Evolutionary conservation across 2,329 filamentous ascomycete species (phyloP).

Genomic region (Stemphylium beticola): DNA sequence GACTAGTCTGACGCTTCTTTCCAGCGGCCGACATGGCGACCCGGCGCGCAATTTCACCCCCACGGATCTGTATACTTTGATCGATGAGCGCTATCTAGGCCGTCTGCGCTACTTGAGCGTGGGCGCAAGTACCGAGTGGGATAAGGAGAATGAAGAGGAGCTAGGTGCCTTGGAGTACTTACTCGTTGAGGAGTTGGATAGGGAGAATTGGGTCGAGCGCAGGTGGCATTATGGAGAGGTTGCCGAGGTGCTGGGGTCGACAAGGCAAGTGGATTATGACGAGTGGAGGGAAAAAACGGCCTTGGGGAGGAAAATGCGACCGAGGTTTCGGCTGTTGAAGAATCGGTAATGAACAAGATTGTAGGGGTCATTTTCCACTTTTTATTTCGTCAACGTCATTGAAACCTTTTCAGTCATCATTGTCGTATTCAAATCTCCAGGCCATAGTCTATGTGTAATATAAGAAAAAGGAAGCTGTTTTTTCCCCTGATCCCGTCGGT

Average conservation of each 20-base stretch:
- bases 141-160: constrained; percentile 39
- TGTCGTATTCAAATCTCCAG: neutral
- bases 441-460: neutral
- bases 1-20: constrained; percentile 49
- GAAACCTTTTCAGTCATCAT: neutral
- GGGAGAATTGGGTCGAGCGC: constrained; percentile 45
- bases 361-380: neutral
- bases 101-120: constrained; percentile 48
- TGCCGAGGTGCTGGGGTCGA: neutral
- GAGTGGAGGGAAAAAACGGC: constrained; percentile 28
- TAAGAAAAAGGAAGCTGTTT: neutral
- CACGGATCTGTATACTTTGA: constrained; percentile 50
- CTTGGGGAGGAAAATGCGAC: constrained; percentile 32
- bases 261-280: constrained; percentile 24
- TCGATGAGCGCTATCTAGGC: constrained; percentile 52
- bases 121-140: constrained; percentile 51
- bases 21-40: constrained; percentile 44
- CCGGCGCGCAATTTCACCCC: constrained; percentile 48
- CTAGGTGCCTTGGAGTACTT: constrained; percentile 49
- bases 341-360: constrained; percentile 23
- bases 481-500: neutral
- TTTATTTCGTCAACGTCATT: neutral
- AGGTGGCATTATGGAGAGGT: constrained; percentile 44
- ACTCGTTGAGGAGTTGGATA: constrained; percentile 47
- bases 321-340: constrained; percentile 28